A percentile compares a stretch with the other conserved stretches of the same genome.
Evolutionary conservation across 176 grass and related monocot species (phyloP).

Genomic region (Canna indica): DNA sequence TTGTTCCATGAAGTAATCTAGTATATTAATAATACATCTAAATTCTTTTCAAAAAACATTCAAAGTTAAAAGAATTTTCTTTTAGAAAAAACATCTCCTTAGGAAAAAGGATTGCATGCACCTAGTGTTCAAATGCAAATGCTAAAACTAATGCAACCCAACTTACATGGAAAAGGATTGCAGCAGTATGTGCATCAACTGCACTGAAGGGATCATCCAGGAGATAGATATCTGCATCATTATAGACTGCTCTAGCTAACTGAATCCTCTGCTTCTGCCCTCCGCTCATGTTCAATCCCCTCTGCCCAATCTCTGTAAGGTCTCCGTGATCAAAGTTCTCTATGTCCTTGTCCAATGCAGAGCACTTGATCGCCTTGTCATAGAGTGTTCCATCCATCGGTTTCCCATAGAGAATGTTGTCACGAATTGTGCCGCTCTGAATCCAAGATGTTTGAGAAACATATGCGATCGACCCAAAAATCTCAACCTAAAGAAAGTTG

Average conservation of each 20-base stretch:
- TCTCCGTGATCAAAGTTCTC: slow-evolving; percentile 74
- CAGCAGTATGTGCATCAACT: slow-evolving; percentile 76
- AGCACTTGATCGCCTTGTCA: slow-evolving; percentile 49
- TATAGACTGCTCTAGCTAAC: slow-evolving; percentile 87
- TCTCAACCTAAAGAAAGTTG: slow-evolving; percentile 35
- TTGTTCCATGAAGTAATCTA: neutral
- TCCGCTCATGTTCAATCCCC: slow-evolving; percentile 95
- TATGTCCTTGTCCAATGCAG: slow-evolving; percentile 82
- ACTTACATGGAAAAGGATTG: slow-evolving; percentile 85
- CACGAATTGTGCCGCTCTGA: slow-evolving; percentile 73
- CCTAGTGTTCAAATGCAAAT: neutral
- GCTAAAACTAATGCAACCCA: neutral
- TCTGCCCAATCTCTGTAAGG: slow-evolving; percentile 83
- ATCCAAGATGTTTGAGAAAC: slow-evolving; percentile 92
- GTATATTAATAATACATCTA: neutral
- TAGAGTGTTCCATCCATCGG: slow-evolving; percentile 48
- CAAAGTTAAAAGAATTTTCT: too few relatives aligned
- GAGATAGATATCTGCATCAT: slow-evolving; percentile 64
- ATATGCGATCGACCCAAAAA: slow-evolving; percentile 68
- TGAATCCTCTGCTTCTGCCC: slow-evolving; percentile 98
- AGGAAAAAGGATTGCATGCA: too few relatives aligned
- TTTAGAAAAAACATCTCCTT: too few relatives aligned
- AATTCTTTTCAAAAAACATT: neutral
- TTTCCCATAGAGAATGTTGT: slow-evolving; percentile 90
- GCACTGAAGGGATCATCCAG: slow-evolving; percentile 91